Percentiles rank a stretch among this genome's conserved stretches.
phyloP scores from a whole-genome alignment of 225 moss, liverwort and hornwort species.

The Pseudisothecium myosuroides region DNA sequence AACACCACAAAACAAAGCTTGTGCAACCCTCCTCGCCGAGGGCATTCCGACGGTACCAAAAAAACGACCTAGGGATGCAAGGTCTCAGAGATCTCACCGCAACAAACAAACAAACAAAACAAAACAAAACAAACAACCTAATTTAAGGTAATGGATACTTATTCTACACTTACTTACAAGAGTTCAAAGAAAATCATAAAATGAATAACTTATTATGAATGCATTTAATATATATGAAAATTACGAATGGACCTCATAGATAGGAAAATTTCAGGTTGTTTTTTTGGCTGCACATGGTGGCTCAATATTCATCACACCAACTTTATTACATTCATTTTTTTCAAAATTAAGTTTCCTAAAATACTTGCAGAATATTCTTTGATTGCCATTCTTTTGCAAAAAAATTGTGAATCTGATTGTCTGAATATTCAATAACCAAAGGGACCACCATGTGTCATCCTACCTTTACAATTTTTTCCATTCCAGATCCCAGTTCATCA shows the following conservation, averaged over 20 bases:
- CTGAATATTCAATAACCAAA: not conserved
- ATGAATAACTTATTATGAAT: not conserved
- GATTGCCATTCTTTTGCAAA: not conserved
- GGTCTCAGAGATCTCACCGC: no score
- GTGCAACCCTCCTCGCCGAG: no score
- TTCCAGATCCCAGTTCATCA: not conserved
- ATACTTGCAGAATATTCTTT: not conserved
- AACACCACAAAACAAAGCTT: no score
- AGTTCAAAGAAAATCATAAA: not conserved
- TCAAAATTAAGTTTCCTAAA: not conserved
- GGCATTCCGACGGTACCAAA: no score
- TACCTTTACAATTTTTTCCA: not conserved
- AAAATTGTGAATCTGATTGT: not conserved
- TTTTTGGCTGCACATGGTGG: not conserved
- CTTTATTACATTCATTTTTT: not conserved
- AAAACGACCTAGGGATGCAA: no score
- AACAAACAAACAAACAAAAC: no score
- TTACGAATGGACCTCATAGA: not conserved
- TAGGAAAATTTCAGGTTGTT: not conserved
- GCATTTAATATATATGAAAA: not conserved
- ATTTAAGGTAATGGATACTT: no score
- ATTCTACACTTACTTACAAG: not conserved
- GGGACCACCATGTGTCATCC: not conserved
- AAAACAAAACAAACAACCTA: no score
- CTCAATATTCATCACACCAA: not conserved